These are phyloP conservation scores for Oryza meridionalis DNA, from an alignment of 176 grass and related monocot genomes.

Conservation along the genomic window DNA sequence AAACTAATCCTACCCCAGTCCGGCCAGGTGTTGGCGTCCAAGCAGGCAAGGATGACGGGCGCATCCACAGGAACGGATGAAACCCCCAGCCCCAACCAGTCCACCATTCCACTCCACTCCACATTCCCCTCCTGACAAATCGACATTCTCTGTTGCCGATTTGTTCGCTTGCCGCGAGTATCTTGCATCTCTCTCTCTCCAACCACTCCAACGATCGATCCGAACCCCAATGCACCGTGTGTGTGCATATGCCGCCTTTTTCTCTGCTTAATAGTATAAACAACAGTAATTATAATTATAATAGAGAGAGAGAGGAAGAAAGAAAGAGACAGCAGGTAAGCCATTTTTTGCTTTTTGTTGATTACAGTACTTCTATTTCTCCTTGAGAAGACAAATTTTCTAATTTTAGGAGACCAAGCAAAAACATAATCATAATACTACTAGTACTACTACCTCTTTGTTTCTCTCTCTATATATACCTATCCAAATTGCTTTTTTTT, in stretches of 20 bases:
- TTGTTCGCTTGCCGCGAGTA: conserved; percentile 44
- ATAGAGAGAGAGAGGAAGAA: neutral
- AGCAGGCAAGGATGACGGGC: neutral
- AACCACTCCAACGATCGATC: conserved; percentile 42
- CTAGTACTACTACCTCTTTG: neutral
- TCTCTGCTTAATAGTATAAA: neutral
- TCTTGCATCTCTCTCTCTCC: neutral
- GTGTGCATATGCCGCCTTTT: neutral
- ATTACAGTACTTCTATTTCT: neutral
- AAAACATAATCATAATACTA: conserved; percentile 29
- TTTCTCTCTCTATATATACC: neutral
- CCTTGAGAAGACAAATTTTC: conserved; percentile 49
- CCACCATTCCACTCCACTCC: neutral
- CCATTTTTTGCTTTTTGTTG: neutral
- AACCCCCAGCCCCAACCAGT: conserved; percentile 1
- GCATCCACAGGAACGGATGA: neutral
- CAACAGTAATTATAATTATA: neutral
- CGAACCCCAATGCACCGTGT: neutral
- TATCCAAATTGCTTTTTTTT: neutral
- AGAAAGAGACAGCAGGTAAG: conserved; percentile 20
- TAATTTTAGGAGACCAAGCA: conserved; percentile 63
- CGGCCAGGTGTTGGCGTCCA: conserved; percentile 3
- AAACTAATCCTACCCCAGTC: neutral
- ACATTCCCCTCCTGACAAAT: conserved; percentile 20
- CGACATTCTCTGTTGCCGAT: conserved; percentile 37